Percentiles rank a stretch among this genome's conserved stretches.
phyloP scores from a whole-genome alignment of 345 rosid species.

The Garcia nutans region DNA sequence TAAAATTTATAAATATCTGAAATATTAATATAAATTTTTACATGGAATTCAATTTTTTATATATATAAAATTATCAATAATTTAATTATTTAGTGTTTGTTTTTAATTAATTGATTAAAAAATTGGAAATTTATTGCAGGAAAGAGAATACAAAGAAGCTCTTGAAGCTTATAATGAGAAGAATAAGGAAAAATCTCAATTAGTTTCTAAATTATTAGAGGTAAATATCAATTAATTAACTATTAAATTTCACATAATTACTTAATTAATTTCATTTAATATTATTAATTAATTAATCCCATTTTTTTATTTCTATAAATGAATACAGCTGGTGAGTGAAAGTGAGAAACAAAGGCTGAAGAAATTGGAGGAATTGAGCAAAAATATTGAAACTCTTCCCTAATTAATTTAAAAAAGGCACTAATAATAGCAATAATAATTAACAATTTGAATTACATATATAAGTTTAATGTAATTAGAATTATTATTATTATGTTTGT shows the following conservation, averaged over 20 bases:
- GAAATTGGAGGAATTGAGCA: conserved; percentile 92
- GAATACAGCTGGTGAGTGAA: conserved; percentile 61
- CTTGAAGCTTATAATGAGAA: conserved; percentile 85
- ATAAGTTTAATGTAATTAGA: conserved; percentile 4
- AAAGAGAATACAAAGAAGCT: conserved; percentile 85
- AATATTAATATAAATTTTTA: no score
- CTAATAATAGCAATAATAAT: neutral
- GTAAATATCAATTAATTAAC: conserved; percentile 26
- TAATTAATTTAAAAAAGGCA: neutral
- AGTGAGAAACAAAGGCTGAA: conserved; percentile 78
- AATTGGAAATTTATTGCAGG: conserved; percentile 36
- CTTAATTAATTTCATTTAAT: no score
- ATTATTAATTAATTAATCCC: no score
- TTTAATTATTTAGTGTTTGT: no score
- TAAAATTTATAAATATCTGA: no score
- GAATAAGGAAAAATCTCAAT: conserved; percentile 74
- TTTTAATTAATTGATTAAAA: no score
- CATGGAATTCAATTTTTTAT: no score
- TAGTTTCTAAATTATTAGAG: conserved; percentile 78
- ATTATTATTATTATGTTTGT: neutral
- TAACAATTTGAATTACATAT: neutral
- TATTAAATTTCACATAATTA: no score
- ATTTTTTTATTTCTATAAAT: no score
- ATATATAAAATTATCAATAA: no score
- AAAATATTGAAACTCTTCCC: conserved; percentile 46